Percentiles rank a stretch among this genome's conserved stretches.
Conservation (phyloP, 352 stramenopile genomes). For the Pythium sukuiense region DNA sequence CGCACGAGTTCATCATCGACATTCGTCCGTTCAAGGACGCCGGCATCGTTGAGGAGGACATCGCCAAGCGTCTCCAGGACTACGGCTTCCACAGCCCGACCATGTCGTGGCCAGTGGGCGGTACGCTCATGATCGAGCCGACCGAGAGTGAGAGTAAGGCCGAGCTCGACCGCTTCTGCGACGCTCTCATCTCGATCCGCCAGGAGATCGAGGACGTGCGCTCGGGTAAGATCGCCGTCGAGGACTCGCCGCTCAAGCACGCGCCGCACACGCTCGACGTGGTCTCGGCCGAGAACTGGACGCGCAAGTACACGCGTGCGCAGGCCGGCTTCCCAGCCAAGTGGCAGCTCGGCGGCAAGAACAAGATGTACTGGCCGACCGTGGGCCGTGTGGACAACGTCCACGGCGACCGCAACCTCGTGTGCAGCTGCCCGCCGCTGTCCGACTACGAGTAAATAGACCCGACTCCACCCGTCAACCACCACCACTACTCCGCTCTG, state of each 20-base stretch:
- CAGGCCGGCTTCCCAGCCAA: constrained; percentile 94
- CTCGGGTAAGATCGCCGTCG: constrained; percentile 88
- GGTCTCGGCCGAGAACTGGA: constrained; percentile 93
- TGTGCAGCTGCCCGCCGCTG: constrained; percentile 98
- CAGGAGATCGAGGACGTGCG: constrained; percentile 98
- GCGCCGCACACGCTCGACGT: constrained; percentile 97
- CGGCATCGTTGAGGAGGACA: constrained; percentile 96
- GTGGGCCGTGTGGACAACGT: constrained; percentile 98
- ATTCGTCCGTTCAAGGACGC: constrained; percentile 95
- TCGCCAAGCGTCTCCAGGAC: constrained; percentile 98
- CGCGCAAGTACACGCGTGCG: constrained; percentile 93
- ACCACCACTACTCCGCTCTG: not conserved
- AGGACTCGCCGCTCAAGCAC: constrained; percentile 95
- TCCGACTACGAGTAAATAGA: constrained; percentile 87
- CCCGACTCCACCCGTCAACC: not conserved
- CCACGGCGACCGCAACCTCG: constrained; percentile 97
- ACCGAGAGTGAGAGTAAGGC: constrained; percentile 98
- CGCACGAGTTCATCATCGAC: constrained; percentile 99
- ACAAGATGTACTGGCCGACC: constrained; percentile 98
- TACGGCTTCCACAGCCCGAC: constrained; percentile 99
- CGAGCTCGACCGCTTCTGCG: constrained; percentile 97
- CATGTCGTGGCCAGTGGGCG: constrained; percentile 98
- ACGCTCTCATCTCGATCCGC: constrained; percentile 95
- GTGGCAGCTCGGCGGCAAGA: constrained; percentile 90
- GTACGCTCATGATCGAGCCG: constrained; percentile 99